Percentiles rank a stretch among this genome's conserved stretches.
Evolutionary conservation across 345 rosid genomes (phyloP).

Genomic region (Barbarea vulgaris): DNA sequence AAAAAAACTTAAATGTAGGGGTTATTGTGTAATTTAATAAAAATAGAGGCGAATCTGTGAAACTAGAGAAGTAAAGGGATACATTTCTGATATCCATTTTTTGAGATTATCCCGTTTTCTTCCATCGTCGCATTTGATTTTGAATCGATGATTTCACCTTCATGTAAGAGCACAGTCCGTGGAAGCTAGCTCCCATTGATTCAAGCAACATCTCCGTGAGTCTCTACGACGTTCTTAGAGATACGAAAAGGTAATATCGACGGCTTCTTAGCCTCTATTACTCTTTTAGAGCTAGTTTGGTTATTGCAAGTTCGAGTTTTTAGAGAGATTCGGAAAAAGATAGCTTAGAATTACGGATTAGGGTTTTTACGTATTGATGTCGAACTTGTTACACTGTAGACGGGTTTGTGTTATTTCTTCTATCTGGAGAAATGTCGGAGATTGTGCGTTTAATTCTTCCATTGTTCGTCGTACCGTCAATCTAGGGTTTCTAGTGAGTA

Average conservation of each 20-base stretch:
- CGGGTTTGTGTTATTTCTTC: background rate
- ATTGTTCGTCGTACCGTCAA: background rate
- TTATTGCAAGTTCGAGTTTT: constrained; percentile 1
- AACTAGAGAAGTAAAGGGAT: background rate
- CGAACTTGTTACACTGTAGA: constrained; percentile 3
- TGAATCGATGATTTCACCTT: background rate
- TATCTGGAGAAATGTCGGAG: background rate
- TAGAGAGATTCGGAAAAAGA: constrained; percentile 1
- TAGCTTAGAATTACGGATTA: background rate
- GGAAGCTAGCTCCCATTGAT: too few species aligned
- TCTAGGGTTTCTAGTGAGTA: constrained; percentile 1
- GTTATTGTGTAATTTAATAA: background rate
- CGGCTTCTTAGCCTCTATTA: too few species aligned
- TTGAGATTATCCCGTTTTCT: constrained; percentile 2
- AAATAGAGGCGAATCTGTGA: background rate
- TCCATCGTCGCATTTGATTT: background rate
- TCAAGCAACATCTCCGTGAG: too few species aligned
- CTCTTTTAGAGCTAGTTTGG: too few species aligned
- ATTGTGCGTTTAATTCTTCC: background rate
- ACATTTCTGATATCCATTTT: background rate
- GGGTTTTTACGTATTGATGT: background rate
- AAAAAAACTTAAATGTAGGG: background rate
- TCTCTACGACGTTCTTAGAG: background rate
- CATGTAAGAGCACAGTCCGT: background rate
- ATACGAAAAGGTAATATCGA: background rate